Evolutionary conservation across 2,329 filamentous ascomycete species (phyloP).

Genomic region (Beauveria asiatica): DNA sequence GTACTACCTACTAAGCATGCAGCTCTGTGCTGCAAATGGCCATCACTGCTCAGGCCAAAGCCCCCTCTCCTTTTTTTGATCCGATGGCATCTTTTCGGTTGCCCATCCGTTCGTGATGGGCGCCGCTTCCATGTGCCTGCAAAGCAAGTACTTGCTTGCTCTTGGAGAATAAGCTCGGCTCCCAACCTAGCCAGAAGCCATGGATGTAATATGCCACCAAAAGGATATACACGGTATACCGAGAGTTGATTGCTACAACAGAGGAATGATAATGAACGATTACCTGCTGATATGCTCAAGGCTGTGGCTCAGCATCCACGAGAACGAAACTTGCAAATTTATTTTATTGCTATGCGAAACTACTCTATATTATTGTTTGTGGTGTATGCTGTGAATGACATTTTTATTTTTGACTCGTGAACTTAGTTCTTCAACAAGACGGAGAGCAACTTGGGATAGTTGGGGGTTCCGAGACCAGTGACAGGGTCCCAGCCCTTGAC

Average conservation of each 20-base stretch:
- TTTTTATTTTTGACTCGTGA: no score
- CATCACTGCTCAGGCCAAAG: no score
- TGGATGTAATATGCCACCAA: background rate
- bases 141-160: background rate
- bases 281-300: no score
- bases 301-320: no score
- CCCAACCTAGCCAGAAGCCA: background rate
- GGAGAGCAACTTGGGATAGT: conserved; percentile 8
- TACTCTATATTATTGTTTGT: no score
- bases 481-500: conserved; percentile 9
- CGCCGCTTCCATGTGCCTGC: background rate
- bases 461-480: conserved; percentile 7
- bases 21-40: background rate
- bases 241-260: background rate
- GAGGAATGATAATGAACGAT: background rate
- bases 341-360: no score
- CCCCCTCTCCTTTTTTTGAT: no score
- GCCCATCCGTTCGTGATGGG: background rate
- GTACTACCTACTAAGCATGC: background rate
- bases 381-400: no score
- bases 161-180: background rate
- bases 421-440: background rate
- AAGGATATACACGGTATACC: background rate
- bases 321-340: no score
- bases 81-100: no score